These are phyloP conservation scores for Xylaria flabelliformis DNA, from an alignment of 495 filamentous ascomycete genomes.

Conservation along the genomic window DNA sequence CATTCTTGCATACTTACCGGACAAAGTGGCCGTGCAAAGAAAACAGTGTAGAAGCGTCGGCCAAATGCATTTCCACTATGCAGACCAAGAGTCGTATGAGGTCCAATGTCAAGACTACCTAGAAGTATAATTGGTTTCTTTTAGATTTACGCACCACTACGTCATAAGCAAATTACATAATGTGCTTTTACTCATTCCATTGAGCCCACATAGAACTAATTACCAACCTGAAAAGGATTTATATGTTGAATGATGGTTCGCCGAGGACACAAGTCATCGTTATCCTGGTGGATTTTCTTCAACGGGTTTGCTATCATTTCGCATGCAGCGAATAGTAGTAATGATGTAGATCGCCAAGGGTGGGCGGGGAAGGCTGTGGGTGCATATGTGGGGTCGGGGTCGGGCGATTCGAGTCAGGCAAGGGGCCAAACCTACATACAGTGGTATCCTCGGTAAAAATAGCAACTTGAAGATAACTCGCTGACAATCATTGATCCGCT, in stretches of 20 bases:
- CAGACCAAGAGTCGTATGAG: neutral
- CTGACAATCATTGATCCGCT: neutral
- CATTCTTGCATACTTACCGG: neutral
- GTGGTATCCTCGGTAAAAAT: slow-evolving; percentile 13
- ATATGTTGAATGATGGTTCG: neutral
- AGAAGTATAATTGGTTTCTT: neutral
- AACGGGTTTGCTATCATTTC: neutral
- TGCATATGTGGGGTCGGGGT: neutral
- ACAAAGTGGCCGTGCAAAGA: neutral
- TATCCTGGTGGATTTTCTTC: neutral
- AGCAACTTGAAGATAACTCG: neutral
- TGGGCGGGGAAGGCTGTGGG: neutral
- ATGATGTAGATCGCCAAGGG: slow-evolving; percentile 2
- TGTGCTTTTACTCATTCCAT: neutral
- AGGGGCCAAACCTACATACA: neutral
- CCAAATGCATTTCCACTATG: neutral
- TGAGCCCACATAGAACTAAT: neutral
- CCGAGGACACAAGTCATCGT: neutral
- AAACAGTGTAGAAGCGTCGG: neutral
- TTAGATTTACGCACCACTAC: neutral
- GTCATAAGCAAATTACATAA: slow-evolving; percentile 3
- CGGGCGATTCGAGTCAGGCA: slow-evolving; percentile 11
- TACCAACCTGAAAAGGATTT: neutral
- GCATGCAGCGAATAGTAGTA: neutral
- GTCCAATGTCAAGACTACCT: neutral